Conservation (phyloP, 2,329 filamentous ascomycete species). For the Cladosporium sphaerospermum region DNA sequence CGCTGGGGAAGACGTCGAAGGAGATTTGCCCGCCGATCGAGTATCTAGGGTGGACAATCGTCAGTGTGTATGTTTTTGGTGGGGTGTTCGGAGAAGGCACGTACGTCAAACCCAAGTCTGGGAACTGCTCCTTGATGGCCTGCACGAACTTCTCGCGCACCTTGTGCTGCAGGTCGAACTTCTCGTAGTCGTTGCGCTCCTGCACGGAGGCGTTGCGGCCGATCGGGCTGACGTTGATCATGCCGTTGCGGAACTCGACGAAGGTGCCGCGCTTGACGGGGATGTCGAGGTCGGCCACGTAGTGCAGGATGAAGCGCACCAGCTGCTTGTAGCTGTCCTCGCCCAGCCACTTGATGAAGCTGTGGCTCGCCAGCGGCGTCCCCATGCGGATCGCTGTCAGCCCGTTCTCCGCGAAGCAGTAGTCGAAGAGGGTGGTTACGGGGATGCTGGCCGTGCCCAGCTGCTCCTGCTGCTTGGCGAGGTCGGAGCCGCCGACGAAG, state of each 20-base stretch:
- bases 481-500: constrained; percentile 87
- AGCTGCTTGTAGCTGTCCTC: constrained; percentile 79
- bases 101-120: constrained; percentile 76
- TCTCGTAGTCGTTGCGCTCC: constrained; percentile 77
- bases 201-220: constrained; percentile 76
- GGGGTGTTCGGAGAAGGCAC: constrained; percentile 30
- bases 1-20: constrained; percentile 92
- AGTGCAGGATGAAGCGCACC: constrained; percentile 69
- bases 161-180: constrained; percentile 70
- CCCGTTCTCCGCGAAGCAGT: constrained; percentile 95
- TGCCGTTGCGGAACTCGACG: constrained; percentile 83
- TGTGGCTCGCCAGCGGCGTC: constrained; percentile 65
- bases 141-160: constrained; percentile 72
- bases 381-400: constrained; percentile 85
- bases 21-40: constrained; percentile 97
- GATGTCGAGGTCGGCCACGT: constrained; percentile 77
- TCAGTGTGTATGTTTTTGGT: neutral
- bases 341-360: constrained; percentile 88
- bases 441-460: constrained; percentile 62
- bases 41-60: constrained; percentile 50
- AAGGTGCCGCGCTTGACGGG: constrained; percentile 80
- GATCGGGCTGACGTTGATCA: constrained; percentile 79
- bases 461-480: constrained; percentile 93
- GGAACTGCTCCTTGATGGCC: constrained; percentile 72
- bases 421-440: constrained; percentile 89